Percentiles rank a stretch among this genome's conserved stretches.
phyloP scores from a whole-genome alignment of 192 early-diverging fungal genomes.

The Linnemannia elongata region DNA sequence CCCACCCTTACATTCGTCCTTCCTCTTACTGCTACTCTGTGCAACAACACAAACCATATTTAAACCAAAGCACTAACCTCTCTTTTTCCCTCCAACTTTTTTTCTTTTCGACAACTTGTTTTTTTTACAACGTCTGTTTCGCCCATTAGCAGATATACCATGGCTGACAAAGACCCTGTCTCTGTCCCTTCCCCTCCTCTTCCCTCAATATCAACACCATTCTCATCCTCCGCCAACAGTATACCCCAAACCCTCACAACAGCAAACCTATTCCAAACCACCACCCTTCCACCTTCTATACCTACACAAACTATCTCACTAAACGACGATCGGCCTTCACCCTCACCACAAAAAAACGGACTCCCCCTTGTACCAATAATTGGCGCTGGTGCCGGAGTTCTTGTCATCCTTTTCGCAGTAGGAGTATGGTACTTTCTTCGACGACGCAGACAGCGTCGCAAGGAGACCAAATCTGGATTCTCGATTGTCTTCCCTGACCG shows the following conservation, averaged over 20 bases:
- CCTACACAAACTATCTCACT: background rate
- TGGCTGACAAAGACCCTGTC: background rate
- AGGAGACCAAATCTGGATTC: background rate
- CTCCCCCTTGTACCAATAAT: constrained; percentile 1
- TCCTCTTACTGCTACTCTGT: too few relatives aligned
- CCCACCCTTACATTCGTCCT: too few relatives aligned
- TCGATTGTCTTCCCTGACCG: background rate
- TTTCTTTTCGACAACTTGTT: background rate
- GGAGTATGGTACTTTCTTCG: constrained; percentile 23
- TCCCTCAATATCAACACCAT: background rate
- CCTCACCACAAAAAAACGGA: background rate
- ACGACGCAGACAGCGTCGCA: constrained; percentile 11
- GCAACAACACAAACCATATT: background rate
- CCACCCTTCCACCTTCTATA: background rate
- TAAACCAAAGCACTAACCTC: background rate
- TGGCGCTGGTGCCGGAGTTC: constrained; percentile 17
- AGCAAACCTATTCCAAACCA: background rate
- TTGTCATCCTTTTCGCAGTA: constrained; percentile 21
- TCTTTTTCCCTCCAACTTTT: background rate
- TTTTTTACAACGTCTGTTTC: background rate
- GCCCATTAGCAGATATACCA: background rate
- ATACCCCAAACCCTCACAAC: background rate
- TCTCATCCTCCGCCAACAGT: background rate
- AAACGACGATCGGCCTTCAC: background rate
- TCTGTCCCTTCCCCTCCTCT: background rate